A percentile compares a stretch with the other conserved stretches of the same genome.
These are phyloP conservation scores for Coemansia sp. DNA, from an alignment of 192 early-diverging fungal species.

Conservation along the genomic window DNA sequence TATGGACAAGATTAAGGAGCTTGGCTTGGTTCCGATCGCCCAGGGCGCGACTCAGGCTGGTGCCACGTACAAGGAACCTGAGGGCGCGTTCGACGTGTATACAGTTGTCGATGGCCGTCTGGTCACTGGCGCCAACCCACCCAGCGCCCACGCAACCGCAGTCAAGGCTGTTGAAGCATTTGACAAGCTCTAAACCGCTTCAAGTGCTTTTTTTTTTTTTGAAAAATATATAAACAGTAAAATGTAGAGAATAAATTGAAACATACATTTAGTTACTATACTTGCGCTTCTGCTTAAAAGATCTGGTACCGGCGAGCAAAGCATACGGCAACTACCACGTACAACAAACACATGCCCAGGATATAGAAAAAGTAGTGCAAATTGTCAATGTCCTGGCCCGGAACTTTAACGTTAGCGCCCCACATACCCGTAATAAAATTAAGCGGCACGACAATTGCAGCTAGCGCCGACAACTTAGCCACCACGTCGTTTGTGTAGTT, in stretches of 20 bases:
- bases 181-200: slow-evolving; percentile 13
- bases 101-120: slow-evolving; percentile 61
- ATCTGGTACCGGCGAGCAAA: slow-evolving; percentile 44
- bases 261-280: no score
- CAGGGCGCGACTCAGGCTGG: slow-evolving; percentile 53
- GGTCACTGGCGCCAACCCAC: slow-evolving; percentile 71
- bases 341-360: slow-evolving; percentile 38
- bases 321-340: slow-evolving; percentile 33
- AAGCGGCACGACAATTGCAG: slow-evolving; percentile 85
- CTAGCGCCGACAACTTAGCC: slow-evolving; percentile 83
- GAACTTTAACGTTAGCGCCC: slow-evolving; percentile 60
- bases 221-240: no score
- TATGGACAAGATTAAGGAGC: slow-evolving; percentile 36
- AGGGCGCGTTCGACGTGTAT: slow-evolving; percentile 53
- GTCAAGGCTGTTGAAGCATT: slow-evolving; percentile 45
- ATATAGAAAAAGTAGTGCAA: slow-evolving; percentile 50
- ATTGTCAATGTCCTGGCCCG: slow-evolving; percentile 46
- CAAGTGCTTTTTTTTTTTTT: background rate
- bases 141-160: slow-evolving; percentile 58
- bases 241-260: no score
- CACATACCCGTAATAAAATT: slow-evolving; percentile 83
- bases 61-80: slow-evolving; percentile 58
- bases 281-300: slow-evolving; percentile 13
- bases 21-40: slow-evolving; percentile 45
- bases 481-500: slow-evolving; percentile 88